Evolutionary conservation across 108 stramenopile species (phyloP), one percentile per base, ranked within the genome.

Genomic region (Discostella stelligeroides): DNA sequence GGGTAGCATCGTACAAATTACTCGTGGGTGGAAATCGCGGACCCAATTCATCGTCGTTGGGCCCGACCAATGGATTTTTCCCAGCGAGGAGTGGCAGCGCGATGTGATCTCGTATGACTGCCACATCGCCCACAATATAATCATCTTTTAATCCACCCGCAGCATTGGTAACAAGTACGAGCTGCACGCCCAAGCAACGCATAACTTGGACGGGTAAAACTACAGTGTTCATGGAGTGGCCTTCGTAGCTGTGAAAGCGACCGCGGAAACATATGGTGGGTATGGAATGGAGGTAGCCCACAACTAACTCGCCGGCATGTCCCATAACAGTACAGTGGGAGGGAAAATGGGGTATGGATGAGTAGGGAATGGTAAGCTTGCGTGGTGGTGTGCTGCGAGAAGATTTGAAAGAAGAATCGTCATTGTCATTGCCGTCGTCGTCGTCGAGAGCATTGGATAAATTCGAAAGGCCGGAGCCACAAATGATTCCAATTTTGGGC

Each of bases 241-340:
- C 97, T 82, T 97, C 97, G 73, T 97, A 97, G 51, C 79, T 83
- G 84, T 97, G 97, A 68, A 97, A 96, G 25, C 97, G 74, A 14
- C 97, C 97, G 6, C 94, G 88, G 70, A 97, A 89, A 71, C 90
- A 90, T 15, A 96, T 84, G 23, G 92, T 80, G 2, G 81, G 81
- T 0, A 89, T 73, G 15, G 68, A 73, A 28, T 49, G 66, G 23
- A 97, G 49, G 17, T 48, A 60, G 10, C 97, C 97, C 59, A 95
- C 85, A 14, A 96, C 92, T 3, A 97, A 63, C 82, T 97, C 95
- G 15, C 93, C 93, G 54, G 82, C 85, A 76, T 97, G 96, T 0
- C 96, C 96, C 0, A 83, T 79, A 10, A 97, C 94, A 21, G 92
- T 87, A 47, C 87, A 88, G 34, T 94, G 75, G 9, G 59, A 38